Percentiles rank a stretch among this genome's conserved stretches.
phyloP scores from a whole-genome alignment of 164 flowering plant genomes.

The Magnolia changhungtana region DNA sequence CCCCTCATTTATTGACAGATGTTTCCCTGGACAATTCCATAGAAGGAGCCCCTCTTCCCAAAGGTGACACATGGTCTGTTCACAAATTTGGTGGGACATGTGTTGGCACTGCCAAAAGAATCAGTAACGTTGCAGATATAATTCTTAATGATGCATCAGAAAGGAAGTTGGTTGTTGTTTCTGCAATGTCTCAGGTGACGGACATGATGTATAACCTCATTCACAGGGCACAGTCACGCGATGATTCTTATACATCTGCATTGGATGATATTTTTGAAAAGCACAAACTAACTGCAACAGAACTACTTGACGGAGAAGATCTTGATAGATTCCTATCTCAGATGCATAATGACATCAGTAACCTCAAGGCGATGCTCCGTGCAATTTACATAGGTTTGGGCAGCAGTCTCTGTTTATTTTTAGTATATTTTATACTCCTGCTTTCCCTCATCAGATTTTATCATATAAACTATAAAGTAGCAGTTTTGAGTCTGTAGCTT shows the following conservation, averaged over 20 bases:
- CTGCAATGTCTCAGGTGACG: constrained; percentile 97
- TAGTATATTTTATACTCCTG: too few relatives aligned
- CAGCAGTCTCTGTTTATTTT: too few relatives aligned
- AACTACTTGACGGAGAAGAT: constrained; percentile 76
- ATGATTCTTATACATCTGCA: constrained; percentile 71
- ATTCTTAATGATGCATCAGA: constrained; percentile 66
- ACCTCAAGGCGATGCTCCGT: constrained; percentile 89
- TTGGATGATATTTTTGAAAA: constrained; percentile 79
- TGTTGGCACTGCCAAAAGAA: constrained; percentile 76
- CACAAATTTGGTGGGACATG: constrained; percentile 99
- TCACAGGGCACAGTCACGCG: constrained; percentile 75
- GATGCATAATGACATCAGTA: constrained; percentile 66
- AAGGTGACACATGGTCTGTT: constrained; percentile 84
- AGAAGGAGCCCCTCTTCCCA: constrained; percentile 46
- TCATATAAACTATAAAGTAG: too few relatives aligned
- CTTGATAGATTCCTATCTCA: constrained; percentile 59
- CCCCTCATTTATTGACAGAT: constrained; percentile 28
- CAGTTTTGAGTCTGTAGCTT: too few relatives aligned
- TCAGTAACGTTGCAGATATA: constrained; percentile 75
- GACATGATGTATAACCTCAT: constrained; percentile 96
- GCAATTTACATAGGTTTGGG: constrained; percentile 85
- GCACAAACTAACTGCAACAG: constrained; percentile 65
- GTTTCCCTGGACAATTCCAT: constrained; percentile 31
- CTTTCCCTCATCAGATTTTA: too few relatives aligned
- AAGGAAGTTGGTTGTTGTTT: constrained; percentile 85